These are phyloP conservation scores for Crucihimalaya himalaica DNA, from an alignment of 345 rosid genomes.

Conservation along the genomic window DNA sequence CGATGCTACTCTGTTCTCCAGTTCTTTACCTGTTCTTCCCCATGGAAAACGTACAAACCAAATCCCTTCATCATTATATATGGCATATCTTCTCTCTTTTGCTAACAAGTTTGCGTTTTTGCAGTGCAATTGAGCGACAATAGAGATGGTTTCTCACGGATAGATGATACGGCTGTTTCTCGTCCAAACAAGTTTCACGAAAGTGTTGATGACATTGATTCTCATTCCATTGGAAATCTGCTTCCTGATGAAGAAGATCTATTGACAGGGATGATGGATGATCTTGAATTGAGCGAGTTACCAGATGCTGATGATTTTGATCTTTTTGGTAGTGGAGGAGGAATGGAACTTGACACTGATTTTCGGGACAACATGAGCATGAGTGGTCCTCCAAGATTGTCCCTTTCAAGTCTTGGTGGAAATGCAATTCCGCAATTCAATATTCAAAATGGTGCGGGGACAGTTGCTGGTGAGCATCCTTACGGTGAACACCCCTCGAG, in stretches of 20 bases:
- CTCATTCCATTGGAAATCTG: constrained; percentile 49
- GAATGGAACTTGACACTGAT: constrained; percentile 75
- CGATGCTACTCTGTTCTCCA: constrained; percentile 81
- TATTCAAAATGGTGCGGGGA: constrained; percentile 58
- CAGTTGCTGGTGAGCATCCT: constrained; percentile 82
- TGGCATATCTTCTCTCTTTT: background rate
- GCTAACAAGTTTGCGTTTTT: constrained; percentile 26
- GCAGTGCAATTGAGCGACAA: constrained; percentile 59
- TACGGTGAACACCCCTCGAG: constrained; percentile 86
- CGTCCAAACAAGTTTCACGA: constrained; percentile 40
- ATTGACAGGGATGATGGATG: constrained; percentile 74
- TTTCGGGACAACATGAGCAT: constrained; percentile 52
- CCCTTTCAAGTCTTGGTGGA: constrained; percentile 53
- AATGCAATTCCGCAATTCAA: constrained; percentile 51
- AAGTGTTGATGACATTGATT: constrained; percentile 45
- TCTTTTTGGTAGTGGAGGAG: constrained; percentile 81
- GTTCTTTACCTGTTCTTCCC: constrained; percentile 81
- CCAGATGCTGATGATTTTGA: constrained; percentile 78
- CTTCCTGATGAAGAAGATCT: constrained; percentile 85
- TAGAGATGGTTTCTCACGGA: constrained; percentile 42
- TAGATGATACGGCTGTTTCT: constrained; percentile 46
- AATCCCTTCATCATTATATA: background rate
- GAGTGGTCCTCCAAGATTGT: constrained; percentile 55
- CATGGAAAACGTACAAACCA: constrained; percentile 61
- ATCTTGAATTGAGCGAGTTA: constrained; percentile 61